A percentile compares a stretch with the other conserved stretches of the same genome.
Conservation (phyloP, 768 basidiomycete genomes). For the Boletus pseudopeckii region DNA sequence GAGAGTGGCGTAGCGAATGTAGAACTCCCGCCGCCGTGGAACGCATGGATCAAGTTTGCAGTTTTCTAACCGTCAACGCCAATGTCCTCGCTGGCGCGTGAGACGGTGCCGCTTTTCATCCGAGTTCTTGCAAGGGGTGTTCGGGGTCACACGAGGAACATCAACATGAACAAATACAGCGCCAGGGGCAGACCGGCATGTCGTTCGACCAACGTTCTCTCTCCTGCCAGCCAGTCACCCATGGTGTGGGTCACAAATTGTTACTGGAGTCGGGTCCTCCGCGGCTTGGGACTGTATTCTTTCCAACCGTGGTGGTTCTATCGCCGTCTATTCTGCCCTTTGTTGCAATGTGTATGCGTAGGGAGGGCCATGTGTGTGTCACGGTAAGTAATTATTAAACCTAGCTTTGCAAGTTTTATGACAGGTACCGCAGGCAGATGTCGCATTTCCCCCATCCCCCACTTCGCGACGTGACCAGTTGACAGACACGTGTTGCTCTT, state of each 20-base stretch:
- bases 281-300: not conserved
- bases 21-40: not conserved
- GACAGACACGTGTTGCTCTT: conserved; percentile 14
- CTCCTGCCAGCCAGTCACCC: no score
- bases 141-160: not conserved
- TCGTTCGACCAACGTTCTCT: no score
- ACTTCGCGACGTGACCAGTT: not conserved
- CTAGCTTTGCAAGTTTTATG: not conserved
- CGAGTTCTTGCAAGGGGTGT: not conserved
- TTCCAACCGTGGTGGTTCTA: not conserved
- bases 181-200: no score
- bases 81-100: no score
- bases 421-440: not conserved
- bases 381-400: conserved; percentile 13
- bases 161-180: conserved; percentile 5
- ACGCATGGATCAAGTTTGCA: not conserved
- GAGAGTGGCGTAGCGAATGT: not conserved
- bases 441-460: not conserved
- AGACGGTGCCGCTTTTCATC: not conserved
- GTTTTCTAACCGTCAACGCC: not conserved
- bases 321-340: not conserved
- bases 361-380: not conserved
- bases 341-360: not conserved
- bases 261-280: no score
- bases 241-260: no score